Percentiles rank a stretch among this genome's conserved stretches.
These are phyloP conservation scores for Halenospora varia DNA, from an alignment of 495 filamentous ascomycete species.

Conservation along the genomic window DNA sequence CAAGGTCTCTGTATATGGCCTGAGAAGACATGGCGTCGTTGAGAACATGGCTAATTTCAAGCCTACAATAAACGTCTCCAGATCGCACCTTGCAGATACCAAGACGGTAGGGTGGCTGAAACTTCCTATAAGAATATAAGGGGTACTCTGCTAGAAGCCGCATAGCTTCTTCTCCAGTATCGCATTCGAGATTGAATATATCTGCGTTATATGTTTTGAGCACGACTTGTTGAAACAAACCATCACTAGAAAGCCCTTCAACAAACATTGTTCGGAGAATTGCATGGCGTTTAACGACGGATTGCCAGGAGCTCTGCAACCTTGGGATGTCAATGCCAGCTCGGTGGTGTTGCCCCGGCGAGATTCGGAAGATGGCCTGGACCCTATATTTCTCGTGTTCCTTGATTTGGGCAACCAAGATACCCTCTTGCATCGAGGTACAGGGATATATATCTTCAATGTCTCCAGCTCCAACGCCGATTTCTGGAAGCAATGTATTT, in stretches of 20 bases:
- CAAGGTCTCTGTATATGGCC: not conserved
- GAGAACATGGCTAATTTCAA: not conserved
- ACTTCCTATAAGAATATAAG: not conserved
- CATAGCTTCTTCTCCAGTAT: not conserved
- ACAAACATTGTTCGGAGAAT: constrained; percentile 50
- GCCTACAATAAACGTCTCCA: not conserved
- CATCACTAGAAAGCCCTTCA: constrained; percentile 46
- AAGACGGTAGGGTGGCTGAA: not conserved
- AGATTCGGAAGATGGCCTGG: not conserved
- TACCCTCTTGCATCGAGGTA: constrained; percentile 65
- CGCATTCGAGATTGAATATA: not conserved
- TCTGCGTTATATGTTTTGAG: constrained; percentile 28
- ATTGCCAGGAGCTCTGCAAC: constrained; percentile 49
- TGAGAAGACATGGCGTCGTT: not conserved
- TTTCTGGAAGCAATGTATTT: not conserved
- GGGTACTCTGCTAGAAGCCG: too few species aligned
- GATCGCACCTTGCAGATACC: not conserved
- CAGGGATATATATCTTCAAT: constrained; percentile 60
- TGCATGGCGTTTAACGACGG: constrained; percentile 49
- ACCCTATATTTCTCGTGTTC: constrained; percentile 38
- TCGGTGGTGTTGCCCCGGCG: constrained; percentile 32
- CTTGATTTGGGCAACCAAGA: constrained; percentile 48
- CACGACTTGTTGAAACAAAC: constrained; percentile 51
- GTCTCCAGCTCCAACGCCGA: not conserved
- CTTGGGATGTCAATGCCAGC: constrained; percentile 29